Base-by-base conservation (phyloP, 2,329 filamentous ascomycete species). In the Hansfordia pulvinata region DNA sequence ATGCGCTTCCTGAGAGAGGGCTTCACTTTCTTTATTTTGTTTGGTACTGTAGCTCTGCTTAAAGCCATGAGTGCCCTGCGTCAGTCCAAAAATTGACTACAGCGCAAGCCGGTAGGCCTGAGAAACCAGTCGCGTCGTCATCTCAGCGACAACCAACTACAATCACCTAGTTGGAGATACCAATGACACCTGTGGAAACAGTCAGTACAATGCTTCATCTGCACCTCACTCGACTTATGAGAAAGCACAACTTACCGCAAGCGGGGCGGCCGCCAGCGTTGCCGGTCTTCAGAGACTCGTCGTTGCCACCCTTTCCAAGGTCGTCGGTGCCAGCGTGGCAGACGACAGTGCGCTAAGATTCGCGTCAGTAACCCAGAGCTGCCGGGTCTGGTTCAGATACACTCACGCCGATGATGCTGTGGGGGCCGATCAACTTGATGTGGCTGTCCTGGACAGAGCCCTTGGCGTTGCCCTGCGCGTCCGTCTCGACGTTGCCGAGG, bases 221-320 rank as follows among this genome's bases (percentile, higher is more conserved):
- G n/a, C n/a, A n/a, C n/a, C n/a, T n/a, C n/a, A n/a, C n/a, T n/a
- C n/a, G n/a, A n/a, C n/a, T n/a, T n/a, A n/a, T n/a, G n/a, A n/a
- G n/a, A n/a, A n/a, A n/a, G n/a, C n/a, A 19, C 26, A 29, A 58
- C 71, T 53, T 70, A 82, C 90, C 90, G 63, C 90, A 98, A 54
- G 90, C 90, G 53, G 90, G 90, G 52, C 90, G 83, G 44, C 64
- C 57, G 47, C 90, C 90, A 52, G 90, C 90, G 56, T 96, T 98
- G 43, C 90, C 90, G 40, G 90, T 98, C 78, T 92, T 94, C 69
- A 92, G 84, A 49, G 84, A 93, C 68, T 96, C 85, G 62, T 88
- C 83, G 63, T 82, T 76, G 44, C 63, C 82, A 49, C 85, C 85
- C 69, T 81, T 82, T 59, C 90, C 90, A 39, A 98, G 83, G 53